Conservation (phyloP, 2,329 filamentous ascomycete genomes). For the Aureobasidium lini region DNA sequence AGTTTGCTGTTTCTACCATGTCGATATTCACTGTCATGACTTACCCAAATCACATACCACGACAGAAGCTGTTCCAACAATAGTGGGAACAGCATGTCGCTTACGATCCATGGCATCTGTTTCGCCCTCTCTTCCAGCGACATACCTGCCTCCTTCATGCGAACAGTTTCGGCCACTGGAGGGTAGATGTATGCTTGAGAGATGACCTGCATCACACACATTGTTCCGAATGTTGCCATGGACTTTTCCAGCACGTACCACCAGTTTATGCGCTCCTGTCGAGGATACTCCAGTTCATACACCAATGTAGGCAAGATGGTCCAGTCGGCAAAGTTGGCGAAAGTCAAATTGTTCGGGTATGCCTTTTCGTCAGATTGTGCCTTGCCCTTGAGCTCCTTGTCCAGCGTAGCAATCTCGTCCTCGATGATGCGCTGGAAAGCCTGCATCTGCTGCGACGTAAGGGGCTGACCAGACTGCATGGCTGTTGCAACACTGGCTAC, state of each 20-base stretch:
- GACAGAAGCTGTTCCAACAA: slow-evolving; percentile 69
- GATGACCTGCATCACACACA: slow-evolving; percentile 72
- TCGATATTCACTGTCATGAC: slow-evolving; percentile 33
- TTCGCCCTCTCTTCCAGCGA: slow-evolving; percentile 53
- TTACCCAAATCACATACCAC: slow-evolving; percentile 79
- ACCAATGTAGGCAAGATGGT: slow-evolving; percentile 68
- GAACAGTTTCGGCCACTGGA: slow-evolving; percentile 58
- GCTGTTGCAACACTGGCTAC: slow-evolving; percentile 55
- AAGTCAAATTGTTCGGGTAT: slow-evolving; percentile 64
- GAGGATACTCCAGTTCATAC: slow-evolving; percentile 72
- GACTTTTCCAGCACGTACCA: slow-evolving; percentile 66
- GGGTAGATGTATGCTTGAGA: slow-evolving; percentile 73
- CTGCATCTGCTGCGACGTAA: slow-evolving; percentile 55
- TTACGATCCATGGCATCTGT: slow-evolving; percentile 67
- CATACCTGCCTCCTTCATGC: slow-evolving; percentile 60
- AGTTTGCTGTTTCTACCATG: slow-evolving; percentile 11
- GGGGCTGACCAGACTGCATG: slow-evolving; percentile 53
- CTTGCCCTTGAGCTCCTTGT: slow-evolving; percentile 59
- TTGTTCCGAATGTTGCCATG: slow-evolving; percentile 61
- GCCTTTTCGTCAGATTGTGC: slow-evolving; percentile 40
- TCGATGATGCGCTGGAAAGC: slow-evolving; percentile 60
- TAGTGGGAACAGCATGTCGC: slow-evolving; percentile 69
- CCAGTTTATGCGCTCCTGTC: slow-evolving; percentile 64
- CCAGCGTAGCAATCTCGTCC: slow-evolving; percentile 57
- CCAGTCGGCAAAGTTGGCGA: slow-evolving; percentile 58